Evolutionary conservation across 1,284 basidiomycete genomes (phyloP).

Genomic region (Microbotryum scabiosae): DNA sequence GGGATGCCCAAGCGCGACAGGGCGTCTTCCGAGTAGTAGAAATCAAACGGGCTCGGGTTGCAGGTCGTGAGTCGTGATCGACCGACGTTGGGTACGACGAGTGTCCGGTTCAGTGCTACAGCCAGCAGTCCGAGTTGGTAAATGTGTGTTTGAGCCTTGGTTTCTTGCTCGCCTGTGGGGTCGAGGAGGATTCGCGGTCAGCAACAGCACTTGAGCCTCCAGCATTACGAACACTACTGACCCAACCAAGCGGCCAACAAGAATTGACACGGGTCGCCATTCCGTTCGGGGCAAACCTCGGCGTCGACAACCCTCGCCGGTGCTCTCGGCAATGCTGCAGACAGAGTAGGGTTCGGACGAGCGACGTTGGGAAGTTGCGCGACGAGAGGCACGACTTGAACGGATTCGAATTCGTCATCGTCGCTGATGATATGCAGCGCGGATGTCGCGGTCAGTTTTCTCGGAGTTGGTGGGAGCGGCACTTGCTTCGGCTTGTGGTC

Average conservation of each 20-base stretch:
- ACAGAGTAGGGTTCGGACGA: constrained; percentile 5
- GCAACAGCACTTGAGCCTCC: background rate
- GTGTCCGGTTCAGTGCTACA: constrained; percentile 34
- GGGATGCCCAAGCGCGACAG: constrained; percentile 32
- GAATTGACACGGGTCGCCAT: constrained; percentile 24
- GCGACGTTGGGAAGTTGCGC: constrained; percentile 18
- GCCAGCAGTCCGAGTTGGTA: constrained; percentile 37
- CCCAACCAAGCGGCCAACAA: constrained; percentile 34
- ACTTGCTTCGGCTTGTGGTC: background rate
- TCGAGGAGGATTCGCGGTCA: background rate
- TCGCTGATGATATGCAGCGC: background rate
- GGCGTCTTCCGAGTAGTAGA: constrained; percentile 33
- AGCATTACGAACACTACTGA: background rate
- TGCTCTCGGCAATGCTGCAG: background rate
- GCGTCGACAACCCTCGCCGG: constrained; percentile 20
- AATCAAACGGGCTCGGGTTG: constrained; percentile 34
- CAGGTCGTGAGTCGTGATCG: constrained; percentile 34
- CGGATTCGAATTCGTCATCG: background rate
- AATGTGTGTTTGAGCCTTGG: constrained; percentile 36
- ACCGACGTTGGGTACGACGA: constrained; percentile 37
- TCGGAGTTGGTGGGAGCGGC: no score
- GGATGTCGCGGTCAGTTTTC: background rate
- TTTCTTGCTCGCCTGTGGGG: constrained; percentile 35
- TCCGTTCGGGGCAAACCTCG: constrained; percentile 10
- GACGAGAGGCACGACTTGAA: constrained; percentile 19